Base-by-base conservation (phyloP, 176 grass and related monocot species). In the Pontederia paniculata region DNA sequence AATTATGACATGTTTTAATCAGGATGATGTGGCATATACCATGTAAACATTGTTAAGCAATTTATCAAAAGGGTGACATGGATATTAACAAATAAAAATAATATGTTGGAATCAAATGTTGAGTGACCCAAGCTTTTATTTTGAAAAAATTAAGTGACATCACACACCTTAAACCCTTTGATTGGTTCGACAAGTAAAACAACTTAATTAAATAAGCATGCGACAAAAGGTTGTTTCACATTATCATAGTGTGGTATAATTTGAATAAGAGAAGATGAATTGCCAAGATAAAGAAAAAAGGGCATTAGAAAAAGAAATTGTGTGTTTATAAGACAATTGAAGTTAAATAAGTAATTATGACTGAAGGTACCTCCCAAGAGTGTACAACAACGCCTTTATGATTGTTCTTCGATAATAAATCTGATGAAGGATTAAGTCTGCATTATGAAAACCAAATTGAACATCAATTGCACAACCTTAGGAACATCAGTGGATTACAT, bases 391-490 rank as follows among this genome's bases (percentile, higher is more conserved):
- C 72, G 64, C 75, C 84, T 69, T 78, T 88, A 59, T 85, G 81
- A 68, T 88, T 85, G 72, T 19, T 84, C 73, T 79, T 95, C 18
- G 84, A 95, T 23, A 88, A 42, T 58, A 82, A 81, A 69, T 58
- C 88, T 58, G 81, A 51, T 4, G 84, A 69, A 50, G 89, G 84
- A 62, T 79, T 79, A 77, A 88, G 89, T 51, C 88, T 94, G 70
- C 12, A 81, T 5, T 37, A 5, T 37, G n/a, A 37, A 37, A 37
- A 37, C 1, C 28, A 37, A 37, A 5, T 37, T 37, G 28, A 37
- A 37, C 1, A 37, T 37, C 7, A 6, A 37, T 37, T 37, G 7
- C 28, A 54, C 42, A 75, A 44, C 37, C 65, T 44, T 71, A 77
- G 48, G 3, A 57, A 55, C 55, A 46, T 22, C 1, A 8, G 5